A percentile compares a stretch with the other conserved stretches of the same genome.
phyloP scores from a whole-genome alignment of 129 eudicot species.

The Rutidosis leptorrhynchoides region DNA sequence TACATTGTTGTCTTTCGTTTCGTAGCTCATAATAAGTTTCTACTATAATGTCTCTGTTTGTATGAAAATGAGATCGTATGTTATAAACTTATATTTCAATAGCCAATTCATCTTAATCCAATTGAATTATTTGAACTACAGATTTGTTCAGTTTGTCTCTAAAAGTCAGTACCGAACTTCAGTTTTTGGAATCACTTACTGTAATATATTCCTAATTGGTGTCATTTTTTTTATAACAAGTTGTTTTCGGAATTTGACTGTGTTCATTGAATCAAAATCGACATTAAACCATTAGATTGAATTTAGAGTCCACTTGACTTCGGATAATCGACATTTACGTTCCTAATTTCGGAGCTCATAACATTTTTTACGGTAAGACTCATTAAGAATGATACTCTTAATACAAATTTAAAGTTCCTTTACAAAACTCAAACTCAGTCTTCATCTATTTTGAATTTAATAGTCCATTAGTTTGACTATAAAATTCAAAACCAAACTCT shows the following conservation, averaged over 20 bases:
- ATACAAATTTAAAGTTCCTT: background rate
- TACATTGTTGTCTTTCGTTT: background rate
- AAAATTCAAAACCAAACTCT: constrained; percentile 10
- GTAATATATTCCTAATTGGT: constrained; percentile 14
- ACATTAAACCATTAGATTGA: constrained; percentile 19
- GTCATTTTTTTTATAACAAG: constrained; percentile 7
- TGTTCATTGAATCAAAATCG: constrained; percentile 10
- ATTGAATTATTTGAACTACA: constrained; percentile 18
- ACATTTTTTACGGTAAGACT: background rate
- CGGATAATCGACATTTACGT: constrained; percentile 3
- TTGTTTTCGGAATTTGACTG: constrained; percentile 23
- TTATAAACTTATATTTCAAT: background rate
- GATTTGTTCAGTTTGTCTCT: constrained; percentile 15
- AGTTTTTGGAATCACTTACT: constrained; percentile 19
- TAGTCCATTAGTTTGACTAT: constrained; percentile 13
- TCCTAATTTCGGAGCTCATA: background rate
- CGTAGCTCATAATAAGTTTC: background rate
- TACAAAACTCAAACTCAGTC: background rate
- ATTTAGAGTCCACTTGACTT: constrained; percentile 14
- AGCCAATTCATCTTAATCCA: background rate
- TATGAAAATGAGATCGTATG: background rate
- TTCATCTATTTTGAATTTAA: constrained; percentile 8
- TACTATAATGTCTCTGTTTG: background rate
- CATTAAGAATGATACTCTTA: background rate
- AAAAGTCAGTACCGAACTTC: constrained; percentile 11